Percentiles rank a stretch among this genome's conserved stretches.
phyloP scores from a whole-genome alignment of 2,329 filamentous ascomycete genomes.

The Pseudocercospora fuligena region DNA sequence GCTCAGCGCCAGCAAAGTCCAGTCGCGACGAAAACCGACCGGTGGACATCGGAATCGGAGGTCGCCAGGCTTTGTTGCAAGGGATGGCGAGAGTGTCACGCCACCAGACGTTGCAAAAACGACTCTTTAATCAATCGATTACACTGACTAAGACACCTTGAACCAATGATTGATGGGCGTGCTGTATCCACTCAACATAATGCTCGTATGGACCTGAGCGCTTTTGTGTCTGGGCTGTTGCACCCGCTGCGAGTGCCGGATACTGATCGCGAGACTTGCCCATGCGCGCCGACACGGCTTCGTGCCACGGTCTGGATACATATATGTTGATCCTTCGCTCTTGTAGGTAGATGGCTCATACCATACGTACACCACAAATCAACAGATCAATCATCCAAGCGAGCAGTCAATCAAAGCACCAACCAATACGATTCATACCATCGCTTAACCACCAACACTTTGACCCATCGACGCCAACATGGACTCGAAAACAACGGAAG shows the following conservation, averaged over 20 bases:
- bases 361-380: constrained; percentile 20
- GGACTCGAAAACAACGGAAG: constrained; percentile 19
- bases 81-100: constrained; percentile 11
- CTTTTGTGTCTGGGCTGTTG: constrained; percentile 17
- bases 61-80: constrained; percentile 11
- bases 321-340: constrained; percentile 25
- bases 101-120: constrained; percentile 22
- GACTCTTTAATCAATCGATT: constrained; percentile 17
- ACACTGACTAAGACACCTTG: constrained; percentile 10
- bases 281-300: constrained; percentile 5
- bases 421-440: background rate
- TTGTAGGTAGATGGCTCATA: constrained; percentile 7
- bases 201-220: constrained; percentile 17
- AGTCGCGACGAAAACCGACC: constrained; percentile 12
- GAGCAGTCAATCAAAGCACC: background rate
- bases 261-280: constrained; percentile 21
- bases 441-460: background rate
- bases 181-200: constrained; percentile 3
- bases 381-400: constrained; percentile 5
- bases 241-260: constrained; percentile 14
- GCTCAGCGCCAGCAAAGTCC: background rate
- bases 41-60: constrained; percentile 9
- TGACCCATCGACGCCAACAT: constrained; percentile 15
- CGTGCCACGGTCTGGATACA: constrained; percentile 19
- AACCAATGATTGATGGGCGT: constrained; percentile 14